A percentile compares a stretch with the other conserved stretches of the same genome.
phyloP scores from a whole-genome alignment of 2,329 filamentous ascomycete genomes.

The Sarocladium strictum region DNA sequence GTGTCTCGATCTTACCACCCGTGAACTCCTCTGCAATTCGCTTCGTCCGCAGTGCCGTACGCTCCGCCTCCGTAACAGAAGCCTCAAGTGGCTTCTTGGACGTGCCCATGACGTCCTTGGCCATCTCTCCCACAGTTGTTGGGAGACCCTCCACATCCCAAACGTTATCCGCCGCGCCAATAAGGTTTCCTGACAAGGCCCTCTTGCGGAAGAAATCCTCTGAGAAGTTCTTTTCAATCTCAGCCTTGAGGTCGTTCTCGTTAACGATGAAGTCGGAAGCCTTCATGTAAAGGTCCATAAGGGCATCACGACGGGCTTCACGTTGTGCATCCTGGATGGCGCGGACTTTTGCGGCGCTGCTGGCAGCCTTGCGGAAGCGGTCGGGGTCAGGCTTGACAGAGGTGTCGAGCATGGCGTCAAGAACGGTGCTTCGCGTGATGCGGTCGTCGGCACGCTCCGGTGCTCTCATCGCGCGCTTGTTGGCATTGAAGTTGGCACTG shows the following conservation, averaged over 20 bases:
- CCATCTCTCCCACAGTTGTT: conserved; percentile 37
- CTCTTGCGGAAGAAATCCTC: conserved; percentile 46
- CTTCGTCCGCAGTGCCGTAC: conserved; percentile 47
- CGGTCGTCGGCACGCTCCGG: conserved; percentile 71
- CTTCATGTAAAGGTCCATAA: conserved; percentile 87
- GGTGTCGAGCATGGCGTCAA: conserved; percentile 41
- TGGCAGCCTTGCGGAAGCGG: too few relatives aligned
- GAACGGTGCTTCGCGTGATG: conserved; percentile 64
- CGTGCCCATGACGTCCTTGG: conserved; percentile 28
- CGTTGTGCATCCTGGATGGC: too few relatives aligned
- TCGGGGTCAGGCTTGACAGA: conserved; percentile 54
- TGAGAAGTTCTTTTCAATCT: conserved; percentile 72
- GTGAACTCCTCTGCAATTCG: conserved; percentile 53
- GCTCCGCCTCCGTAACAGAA: conserved; percentile 32
- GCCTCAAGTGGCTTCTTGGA: conserved; percentile 31
- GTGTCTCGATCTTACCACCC: conserved; percentile 47
- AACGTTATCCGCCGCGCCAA: conserved; percentile 38
- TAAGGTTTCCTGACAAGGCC: conserved; percentile 19
- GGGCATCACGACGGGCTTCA: conserved; percentile 54
- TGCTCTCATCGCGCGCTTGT: conserved; percentile 47
- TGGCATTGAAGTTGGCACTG: conserved; percentile 37
- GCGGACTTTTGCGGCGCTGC: too few relatives aligned
- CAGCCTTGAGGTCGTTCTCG: conserved; percentile 67
- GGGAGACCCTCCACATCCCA: conserved; percentile 47
- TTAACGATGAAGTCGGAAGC: conserved; percentile 81